A percentile compares a stretch with the other conserved stretches of the same genome.
Evolutionary conservation across 805 yeast genomes (phyloP).

Genomic region (Debaryomyces castellii): DNA sequence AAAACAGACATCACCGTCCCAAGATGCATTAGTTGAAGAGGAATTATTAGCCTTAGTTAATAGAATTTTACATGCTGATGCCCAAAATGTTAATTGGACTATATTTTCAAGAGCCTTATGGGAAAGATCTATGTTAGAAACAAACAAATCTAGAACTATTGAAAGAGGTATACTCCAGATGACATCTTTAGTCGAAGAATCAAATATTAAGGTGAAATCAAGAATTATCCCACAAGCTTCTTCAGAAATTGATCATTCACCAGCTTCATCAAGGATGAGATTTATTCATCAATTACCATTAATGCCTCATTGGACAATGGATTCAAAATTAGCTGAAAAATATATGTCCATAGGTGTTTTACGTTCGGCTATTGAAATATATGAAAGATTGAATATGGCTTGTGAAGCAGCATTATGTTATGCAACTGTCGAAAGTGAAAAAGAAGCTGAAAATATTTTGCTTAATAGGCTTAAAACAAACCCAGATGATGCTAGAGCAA

Average conservation of each 20-base stretch:
- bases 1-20: slow-evolving; percentile 69
- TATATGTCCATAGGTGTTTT: slow-evolving; percentile 82
- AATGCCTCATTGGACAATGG: slow-evolving; percentile 84
- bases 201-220: slow-evolving; percentile 65
- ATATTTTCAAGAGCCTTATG: slow-evolving; percentile 80
- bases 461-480: slow-evolving; percentile 49
- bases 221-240: slow-evolving; percentile 50
- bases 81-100: slow-evolving; percentile 62
- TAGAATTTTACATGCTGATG: slow-evolving; percentile 61
- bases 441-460: slow-evolving; percentile 62
- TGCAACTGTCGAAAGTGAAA: slow-evolving; percentile 77
- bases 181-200: slow-evolving; percentile 87
- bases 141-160: slow-evolving; percentile 77
- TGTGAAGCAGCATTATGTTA: slow-evolving; percentile 88
- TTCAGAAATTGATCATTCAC: slow-evolving; percentile 20
- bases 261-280: slow-evolving; percentile 53
- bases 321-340: slow-evolving; percentile 78
- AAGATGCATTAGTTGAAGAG: slow-evolving; percentile 71
- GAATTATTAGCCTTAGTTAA: slow-evolving; percentile 76
- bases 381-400: slow-evolving; percentile 71
- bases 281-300: slow-evolving; percentile 75
- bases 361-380: slow-evolving; percentile 85
- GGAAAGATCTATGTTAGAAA: slow-evolving; percentile 85
- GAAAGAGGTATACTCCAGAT: slow-evolving; percentile 93
- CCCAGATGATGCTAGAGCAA: slow-evolving; percentile 80